These are phyloP conservation scores for Blastobotrys malaysiensis DNA, from an alignment of 1,139 yeast species.

Conservation along the genomic window DNA sequence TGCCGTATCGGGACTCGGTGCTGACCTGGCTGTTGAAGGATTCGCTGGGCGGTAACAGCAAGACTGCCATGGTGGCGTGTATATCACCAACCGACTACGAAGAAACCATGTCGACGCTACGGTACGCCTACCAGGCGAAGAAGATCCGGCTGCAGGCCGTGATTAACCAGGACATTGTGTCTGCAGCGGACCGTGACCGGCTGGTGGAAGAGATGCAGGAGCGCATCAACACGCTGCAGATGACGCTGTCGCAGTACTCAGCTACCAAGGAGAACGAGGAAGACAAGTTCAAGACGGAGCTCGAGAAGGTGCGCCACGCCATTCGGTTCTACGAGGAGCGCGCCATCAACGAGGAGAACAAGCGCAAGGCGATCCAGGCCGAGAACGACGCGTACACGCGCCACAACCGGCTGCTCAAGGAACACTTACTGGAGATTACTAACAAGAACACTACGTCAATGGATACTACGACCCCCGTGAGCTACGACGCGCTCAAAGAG, in stretches of 20 bases:
- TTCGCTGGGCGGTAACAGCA: slow-evolving; percentile 67
- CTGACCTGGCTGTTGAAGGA: slow-evolving; percentile 70
- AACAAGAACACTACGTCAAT: slow-evolving; percentile 20
- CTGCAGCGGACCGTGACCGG: slow-evolving; percentile 36
- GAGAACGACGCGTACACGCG: slow-evolving; percentile 30
- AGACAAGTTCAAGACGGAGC: slow-evolving; percentile 27
- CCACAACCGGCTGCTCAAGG: slow-evolving; percentile 32
- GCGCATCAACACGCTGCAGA: slow-evolving; percentile 37
- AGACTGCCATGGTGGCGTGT: slow-evolving; percentile 72
- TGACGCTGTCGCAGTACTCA: slow-evolving; percentile 24
- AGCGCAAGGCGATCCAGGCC: slow-evolving; percentile 32
- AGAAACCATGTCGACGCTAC: slow-evolving; percentile 64
- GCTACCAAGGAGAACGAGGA: slow-evolving; percentile 24
- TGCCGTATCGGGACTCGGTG: slow-evolving; percentile 69
- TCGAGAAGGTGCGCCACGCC: slow-evolving; percentile 33
- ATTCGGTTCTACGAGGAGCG: slow-evolving; percentile 43
- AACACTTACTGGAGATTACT: slow-evolving; percentile 32
- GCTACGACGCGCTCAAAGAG: slow-evolving; percentile 16
- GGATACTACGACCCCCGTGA: neutral
- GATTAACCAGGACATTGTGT: slow-evolving; percentile 41
- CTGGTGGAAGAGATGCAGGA: slow-evolving; percentile 39
- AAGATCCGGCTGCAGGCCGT: slow-evolving; percentile 58
- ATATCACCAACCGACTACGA: slow-evolving; percentile 71
- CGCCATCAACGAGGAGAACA: slow-evolving; percentile 34
- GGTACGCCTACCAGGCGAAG: slow-evolving; percentile 73